Percentiles rank a stretch among this genome's conserved stretches.
These are phyloP conservation scores for Gossypium anomalum DNA, from an alignment of 345 rosid species.

Conservation along the genomic window DNA sequence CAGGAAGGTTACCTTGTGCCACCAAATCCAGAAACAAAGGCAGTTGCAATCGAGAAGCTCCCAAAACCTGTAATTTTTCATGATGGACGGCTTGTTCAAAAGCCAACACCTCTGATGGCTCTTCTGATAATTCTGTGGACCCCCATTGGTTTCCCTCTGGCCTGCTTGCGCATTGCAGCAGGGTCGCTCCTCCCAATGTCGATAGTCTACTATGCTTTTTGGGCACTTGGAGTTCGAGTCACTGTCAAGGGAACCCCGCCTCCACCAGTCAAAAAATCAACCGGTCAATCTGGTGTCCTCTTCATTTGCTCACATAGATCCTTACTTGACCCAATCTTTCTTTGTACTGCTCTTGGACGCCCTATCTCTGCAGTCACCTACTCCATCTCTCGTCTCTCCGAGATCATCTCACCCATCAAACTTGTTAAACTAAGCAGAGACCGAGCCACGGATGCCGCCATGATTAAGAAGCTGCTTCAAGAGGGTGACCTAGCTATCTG, in stretches of 20 bases:
- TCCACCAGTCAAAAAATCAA: background rate
- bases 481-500: background rate
- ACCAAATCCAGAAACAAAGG: background rate
- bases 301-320: background rate
- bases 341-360: background rate
- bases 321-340: background rate
- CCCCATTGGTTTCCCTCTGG: background rate
- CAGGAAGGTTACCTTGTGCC: background rate
- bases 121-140: background rate
- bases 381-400: background rate
- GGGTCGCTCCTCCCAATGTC: background rate
- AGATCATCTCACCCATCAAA: background rate
- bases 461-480: background rate
- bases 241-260: background rate
- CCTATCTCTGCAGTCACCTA: background rate
- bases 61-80: background rate
- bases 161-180: background rate
- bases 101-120: background rate
- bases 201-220: background rate
- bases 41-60: background rate
- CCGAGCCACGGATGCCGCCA: background rate
- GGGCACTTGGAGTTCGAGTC: background rate
- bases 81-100: background rate
- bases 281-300: constrained; percentile 1
- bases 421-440: background rate